Percentiles rank a stretch among this genome's conserved stretches.
These are phyloP conservation scores for Nemania sp. DNA, from an alignment of 2,329 filamentous ascomycete genomes.

Conservation along the genomic window DNA sequence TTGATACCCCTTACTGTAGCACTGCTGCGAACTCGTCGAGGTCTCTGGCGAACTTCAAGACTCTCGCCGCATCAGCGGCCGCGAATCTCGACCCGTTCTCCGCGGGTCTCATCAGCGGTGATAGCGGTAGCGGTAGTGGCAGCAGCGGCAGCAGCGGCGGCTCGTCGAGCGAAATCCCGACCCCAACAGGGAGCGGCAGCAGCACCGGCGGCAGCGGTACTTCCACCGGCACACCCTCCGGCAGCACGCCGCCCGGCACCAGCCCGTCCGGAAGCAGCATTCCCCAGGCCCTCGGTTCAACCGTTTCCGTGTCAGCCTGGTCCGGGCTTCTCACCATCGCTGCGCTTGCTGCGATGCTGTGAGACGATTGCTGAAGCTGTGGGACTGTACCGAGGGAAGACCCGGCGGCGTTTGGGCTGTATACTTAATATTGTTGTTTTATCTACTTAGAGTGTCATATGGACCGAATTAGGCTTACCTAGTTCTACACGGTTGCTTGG, in stretches of 20 bases:
- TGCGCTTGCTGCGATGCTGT: constrained; percentile 47
- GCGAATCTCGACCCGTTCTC: constrained; percentile 38
- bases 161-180: too few species aligned
- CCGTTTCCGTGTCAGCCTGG: constrained; percentile 45
- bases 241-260: not conserved
- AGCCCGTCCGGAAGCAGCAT: constrained; percentile 19
- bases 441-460: not conserved
- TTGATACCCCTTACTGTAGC: constrained; percentile 33
- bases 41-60: constrained; percentile 55
- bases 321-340: constrained; percentile 49
- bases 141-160: constrained; percentile 7
- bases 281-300: constrained; percentile 28
- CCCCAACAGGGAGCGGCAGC: constrained; percentile 23
- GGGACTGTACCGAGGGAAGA: not conserved
- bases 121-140: constrained; percentile 15
- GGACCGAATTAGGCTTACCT: constrained; percentile 2
- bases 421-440: constrained; percentile 4
- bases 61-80: constrained; percentile 40
- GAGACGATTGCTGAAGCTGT: constrained; percentile 11
- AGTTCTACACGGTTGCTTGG: constrained; percentile 10
- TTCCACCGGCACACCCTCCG: constrained; percentile 28
- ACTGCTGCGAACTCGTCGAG: constrained; percentile 55
- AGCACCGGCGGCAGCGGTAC: constrained; percentile 8
- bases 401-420: not conserved
- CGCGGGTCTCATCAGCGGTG: constrained; percentile 28